These are phyloP conservation scores for Rhizopus microsporus DNA, from an alignment of 371 early-diverging fungal species.

Conservation along the genomic window DNA sequence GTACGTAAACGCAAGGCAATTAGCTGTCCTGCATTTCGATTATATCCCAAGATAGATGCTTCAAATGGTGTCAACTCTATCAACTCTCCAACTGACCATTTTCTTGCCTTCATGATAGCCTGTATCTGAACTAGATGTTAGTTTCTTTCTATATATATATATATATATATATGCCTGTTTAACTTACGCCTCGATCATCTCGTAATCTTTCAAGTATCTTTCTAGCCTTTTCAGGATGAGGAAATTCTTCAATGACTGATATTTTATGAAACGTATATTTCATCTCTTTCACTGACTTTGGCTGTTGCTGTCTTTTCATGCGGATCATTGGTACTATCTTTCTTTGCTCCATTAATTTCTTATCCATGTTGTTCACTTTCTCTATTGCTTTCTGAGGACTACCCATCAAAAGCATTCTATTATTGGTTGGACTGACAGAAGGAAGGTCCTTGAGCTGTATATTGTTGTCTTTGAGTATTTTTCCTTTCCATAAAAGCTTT, in stretches of 20 bases:
- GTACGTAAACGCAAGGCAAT: conserved; percentile 89
- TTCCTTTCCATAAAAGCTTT: conserved; percentile 58
- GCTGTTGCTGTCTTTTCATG: conserved; percentile 7
- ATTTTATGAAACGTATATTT: conserved; percentile 73
- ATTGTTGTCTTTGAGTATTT: conserved; percentile 33
- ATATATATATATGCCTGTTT: background rate
- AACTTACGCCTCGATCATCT: conserved; percentile 64
- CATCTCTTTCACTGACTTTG: conserved; percentile 24
- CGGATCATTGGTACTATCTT: conserved; percentile 11
- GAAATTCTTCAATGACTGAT: conserved; percentile 65
- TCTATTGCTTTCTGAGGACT: conserved; percentile 49
- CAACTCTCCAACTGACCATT: conserved; percentile 79
- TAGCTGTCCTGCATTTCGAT: conserved; percentile 78
- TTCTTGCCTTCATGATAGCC: conserved; percentile 72
- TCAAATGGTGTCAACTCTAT: conserved; percentile 84
- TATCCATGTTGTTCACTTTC: conserved; percentile 40
- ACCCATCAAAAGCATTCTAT: conserved; percentile 59
- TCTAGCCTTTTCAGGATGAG: conserved; percentile 61
- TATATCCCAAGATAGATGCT: conserved; percentile 82
- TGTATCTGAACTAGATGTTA: conserved; percentile 39
- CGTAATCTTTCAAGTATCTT: conserved; percentile 66
- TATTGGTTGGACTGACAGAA: conserved; percentile 4
- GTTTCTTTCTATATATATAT: background rate
- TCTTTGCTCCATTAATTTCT: conserved; percentile 25
- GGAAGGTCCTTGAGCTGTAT: conserved; percentile 14